These are phyloP conservation scores for Fraxinus albicans DNA, from an alignment of 305 asterid genomes.

Conservation along the genomic window DNA sequence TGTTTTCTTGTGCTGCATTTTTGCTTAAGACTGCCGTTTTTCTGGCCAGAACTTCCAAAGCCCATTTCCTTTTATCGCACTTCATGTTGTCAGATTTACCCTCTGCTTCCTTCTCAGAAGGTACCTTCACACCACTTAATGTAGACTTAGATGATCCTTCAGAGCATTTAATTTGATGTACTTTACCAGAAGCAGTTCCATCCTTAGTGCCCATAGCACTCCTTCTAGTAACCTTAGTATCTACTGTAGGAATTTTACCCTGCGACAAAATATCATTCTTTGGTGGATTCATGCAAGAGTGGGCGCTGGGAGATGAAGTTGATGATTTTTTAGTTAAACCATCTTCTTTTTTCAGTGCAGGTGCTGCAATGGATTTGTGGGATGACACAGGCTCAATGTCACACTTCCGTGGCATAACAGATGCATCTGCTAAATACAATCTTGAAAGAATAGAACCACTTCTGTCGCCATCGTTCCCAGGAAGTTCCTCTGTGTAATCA, in stretches of 20 bases:
- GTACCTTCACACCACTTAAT: constrained; percentile 33
- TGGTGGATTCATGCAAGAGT: constrained; percentile 34
- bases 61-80: constrained; percentile 93
- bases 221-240: constrained; percentile 43
- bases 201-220: constrained; percentile 36
- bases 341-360: constrained; percentile 41
- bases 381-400: constrained; percentile 66
- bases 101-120: constrained; percentile 47
- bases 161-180: constrained; percentile 33
- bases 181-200: constrained; percentile 44
- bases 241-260: constrained; percentile 30
- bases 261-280: constrained; percentile 24
- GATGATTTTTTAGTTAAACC: constrained; percentile 34
- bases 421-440: constrained; percentile 84
- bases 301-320: constrained; percentile 24
- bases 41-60: constrained; percentile 88
- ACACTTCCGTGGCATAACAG: constrained; percentile 84
- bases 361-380: constrained; percentile 26
- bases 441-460: constrained; percentile 75
- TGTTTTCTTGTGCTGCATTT: constrained; percentile 52
- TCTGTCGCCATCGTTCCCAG: constrained; percentile 48
- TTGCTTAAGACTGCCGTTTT: constrained; percentile 59
- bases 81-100: constrained; percentile 44
- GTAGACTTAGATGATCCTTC: constrained; percentile 36
- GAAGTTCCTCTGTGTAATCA: constrained; percentile 34